phyloP scores from a whole-genome alignment of 2,329 filamentous ascomycete species.

The Colletotrichum falcatum region DNA sequence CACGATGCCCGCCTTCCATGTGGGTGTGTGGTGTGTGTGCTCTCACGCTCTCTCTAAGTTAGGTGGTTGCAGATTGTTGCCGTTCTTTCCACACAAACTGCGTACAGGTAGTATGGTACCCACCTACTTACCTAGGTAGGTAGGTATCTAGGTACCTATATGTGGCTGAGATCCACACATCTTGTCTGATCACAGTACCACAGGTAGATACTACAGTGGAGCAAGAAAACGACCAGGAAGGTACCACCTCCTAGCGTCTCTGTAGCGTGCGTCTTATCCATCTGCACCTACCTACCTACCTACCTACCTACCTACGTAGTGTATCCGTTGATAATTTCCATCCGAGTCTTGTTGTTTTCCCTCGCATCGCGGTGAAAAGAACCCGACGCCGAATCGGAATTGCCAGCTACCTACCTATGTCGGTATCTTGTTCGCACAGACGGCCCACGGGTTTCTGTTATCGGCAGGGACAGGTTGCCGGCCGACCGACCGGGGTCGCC shows the following conservation, averaged over 20 bases:
- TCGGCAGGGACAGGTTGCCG: constrained; percentile 22
- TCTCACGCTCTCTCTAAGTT: neutral
- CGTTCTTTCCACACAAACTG: constrained; percentile 29
- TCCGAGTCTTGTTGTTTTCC: neutral
- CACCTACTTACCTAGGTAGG: too few relatives aligned
- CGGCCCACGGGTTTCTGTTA: constrained; percentile 21
- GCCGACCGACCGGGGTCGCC: constrained; percentile 26
- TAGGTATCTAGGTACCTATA: too few relatives aligned
- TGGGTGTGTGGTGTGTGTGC: neutral
- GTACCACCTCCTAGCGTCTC: constrained; percentile 16
- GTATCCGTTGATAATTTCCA: constrained; percentile 9
- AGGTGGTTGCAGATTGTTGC: constrained; percentile 25
- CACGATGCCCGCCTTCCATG: constrained; percentile 27
- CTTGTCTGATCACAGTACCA: constrained; percentile 7
- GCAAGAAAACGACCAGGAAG: constrained; percentile 27
- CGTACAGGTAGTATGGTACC: too few relatives aligned
- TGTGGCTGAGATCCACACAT: constrained; percentile 39
- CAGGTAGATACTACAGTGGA: constrained; percentile 20
- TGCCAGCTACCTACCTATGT: neutral
- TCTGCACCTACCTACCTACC: too few relatives aligned
- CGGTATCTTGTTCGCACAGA: constrained; percentile 24
- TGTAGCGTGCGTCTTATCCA: too few relatives aligned
- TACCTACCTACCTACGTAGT: constrained; percentile 6
- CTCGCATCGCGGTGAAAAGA: neutral
- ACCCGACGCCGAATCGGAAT: constrained; percentile 15